Conservation (phyloP, 352 stramenopile species). For the Globisporangium parvum region DNA sequence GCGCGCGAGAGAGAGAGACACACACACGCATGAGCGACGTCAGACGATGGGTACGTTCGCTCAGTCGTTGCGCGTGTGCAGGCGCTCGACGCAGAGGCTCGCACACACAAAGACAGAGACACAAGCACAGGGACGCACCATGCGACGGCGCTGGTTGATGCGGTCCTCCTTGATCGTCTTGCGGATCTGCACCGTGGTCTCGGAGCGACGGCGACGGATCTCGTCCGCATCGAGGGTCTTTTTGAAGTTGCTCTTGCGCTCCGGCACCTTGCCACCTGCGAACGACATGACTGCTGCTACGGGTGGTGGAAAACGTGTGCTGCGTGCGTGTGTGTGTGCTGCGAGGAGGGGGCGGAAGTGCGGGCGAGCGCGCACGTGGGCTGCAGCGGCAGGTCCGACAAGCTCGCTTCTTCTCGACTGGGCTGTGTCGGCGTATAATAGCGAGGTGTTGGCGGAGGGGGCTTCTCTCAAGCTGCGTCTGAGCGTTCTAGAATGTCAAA, state of each 20-base stretch:
- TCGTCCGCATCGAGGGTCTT: conserved; percentile 83
- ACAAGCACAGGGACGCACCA: conserved; percentile 33
- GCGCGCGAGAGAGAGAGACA: conserved; percentile 8
- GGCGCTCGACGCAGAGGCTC: background rate
- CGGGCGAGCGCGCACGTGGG: background rate
- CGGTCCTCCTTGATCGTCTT: conserved; percentile 83
- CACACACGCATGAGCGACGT: background rate
- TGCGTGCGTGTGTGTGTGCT: background rate
- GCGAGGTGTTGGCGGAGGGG: no score
- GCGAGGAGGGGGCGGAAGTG: conserved; percentile 5
- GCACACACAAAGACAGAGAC: background rate
- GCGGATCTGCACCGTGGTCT: conserved; percentile 84
- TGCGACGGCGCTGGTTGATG: conserved; percentile 79
- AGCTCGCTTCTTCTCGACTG: no score
- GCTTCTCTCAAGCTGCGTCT: no score
- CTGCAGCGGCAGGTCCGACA: no score
- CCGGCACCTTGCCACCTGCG: conserved; percentile 49
- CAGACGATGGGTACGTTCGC: background rate
- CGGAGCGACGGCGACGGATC: conserved; percentile 66
- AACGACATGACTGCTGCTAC: conserved; percentile 42
- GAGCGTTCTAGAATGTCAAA: no score
- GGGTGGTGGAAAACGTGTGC: background rate
- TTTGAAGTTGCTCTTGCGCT: conserved; percentile 84
- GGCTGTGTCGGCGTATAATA: no score
- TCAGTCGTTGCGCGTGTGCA: background rate